phyloP scores from a whole-genome alignment of 495 filamentous ascomycete species.

The Hypoxylon crocopeplum region DNA sequence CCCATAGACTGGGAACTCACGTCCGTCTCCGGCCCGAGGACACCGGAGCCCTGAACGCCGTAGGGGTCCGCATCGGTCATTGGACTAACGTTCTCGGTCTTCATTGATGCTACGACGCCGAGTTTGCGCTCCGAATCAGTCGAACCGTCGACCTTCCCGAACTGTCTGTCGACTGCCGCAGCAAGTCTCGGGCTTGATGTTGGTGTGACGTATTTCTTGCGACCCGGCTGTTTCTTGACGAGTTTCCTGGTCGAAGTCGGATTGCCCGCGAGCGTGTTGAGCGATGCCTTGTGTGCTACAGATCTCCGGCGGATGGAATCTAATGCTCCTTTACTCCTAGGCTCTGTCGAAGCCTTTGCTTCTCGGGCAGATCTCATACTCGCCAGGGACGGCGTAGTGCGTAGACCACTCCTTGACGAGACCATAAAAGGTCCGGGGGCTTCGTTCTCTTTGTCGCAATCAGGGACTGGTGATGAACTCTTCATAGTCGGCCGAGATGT shows the following conservation, averaged over 20 bases:
- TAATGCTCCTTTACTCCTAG: slow-evolving; percentile 3
- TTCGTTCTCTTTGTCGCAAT: slow-evolving; percentile 27
- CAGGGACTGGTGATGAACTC: slow-evolving; percentile 25
- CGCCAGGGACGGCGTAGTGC: slow-evolving; percentile 11
- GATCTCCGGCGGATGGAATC: slow-evolving; percentile 18
- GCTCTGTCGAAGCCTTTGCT: slow-evolving; percentile 7
- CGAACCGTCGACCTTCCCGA: slow-evolving; percentile 30
- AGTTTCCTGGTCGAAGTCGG: slow-evolving; percentile 24
- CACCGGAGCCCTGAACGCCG: slow-evolving; percentile 31
- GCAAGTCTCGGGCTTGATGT: slow-evolving; percentile 45
- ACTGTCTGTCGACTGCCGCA: slow-evolving; percentile 44
- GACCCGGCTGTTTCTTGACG: slow-evolving; percentile 32
- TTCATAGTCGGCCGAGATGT: slow-evolving; percentile 47
- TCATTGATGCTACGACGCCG: slow-evolving; percentile 35
- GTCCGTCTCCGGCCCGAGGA: slow-evolving; percentile 44
- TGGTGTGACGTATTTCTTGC: slow-evolving; percentile 4
- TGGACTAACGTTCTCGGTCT: slow-evolving; percentile 33
- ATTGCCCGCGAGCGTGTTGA: slow-evolving; percentile 43
- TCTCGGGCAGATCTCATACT: slow-evolving; percentile 12
- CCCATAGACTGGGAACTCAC: slow-evolving; percentile 48
- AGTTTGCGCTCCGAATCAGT: slow-evolving; percentile 35
- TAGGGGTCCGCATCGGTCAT: slow-evolving; percentile 38
- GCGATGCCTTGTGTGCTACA: slow-evolving; percentile 31
- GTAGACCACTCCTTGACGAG: neutral
- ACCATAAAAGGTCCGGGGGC: neutral